phyloP scores from a whole-genome alignment of 495 filamentous ascomycete genomes.

The Penicillium bovifimosum region DNA sequence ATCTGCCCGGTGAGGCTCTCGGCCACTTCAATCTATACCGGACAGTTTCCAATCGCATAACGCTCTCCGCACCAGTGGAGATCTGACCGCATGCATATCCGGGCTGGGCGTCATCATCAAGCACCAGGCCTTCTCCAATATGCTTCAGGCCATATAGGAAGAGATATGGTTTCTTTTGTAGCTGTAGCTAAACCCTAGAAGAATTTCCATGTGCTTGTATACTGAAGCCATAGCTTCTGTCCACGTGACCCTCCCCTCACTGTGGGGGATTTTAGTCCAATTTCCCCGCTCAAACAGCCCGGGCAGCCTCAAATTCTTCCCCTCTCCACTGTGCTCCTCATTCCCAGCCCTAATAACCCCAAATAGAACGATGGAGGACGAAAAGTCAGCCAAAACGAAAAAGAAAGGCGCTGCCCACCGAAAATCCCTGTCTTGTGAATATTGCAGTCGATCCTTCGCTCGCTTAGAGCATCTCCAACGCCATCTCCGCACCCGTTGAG shows the following conservation, averaged over 20 bases:
- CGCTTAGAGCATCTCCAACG: constrained; percentile 50
- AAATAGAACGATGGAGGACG: constrained; percentile 37
- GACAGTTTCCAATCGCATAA: background rate
- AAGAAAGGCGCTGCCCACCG: constrained; percentile 42
- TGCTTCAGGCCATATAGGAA: background rate
- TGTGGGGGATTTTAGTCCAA: constrained; percentile 30
- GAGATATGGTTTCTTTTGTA: background rate
- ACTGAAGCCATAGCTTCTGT: background rate
- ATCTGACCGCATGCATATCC: constrained; percentile 2
- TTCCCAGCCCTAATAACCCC: constrained; percentile 31
- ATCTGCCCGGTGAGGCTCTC: background rate
- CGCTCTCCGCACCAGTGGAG: constrained; percentile 8
- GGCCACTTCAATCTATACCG: background rate
- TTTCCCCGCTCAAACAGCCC: constrained; percentile 27
- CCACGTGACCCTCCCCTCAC: constrained; percentile 35
- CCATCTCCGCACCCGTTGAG: constrained; percentile 52
- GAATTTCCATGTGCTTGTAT: background rate
- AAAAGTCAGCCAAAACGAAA: constrained; percentile 39
- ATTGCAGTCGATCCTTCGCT: constrained; percentile 47
- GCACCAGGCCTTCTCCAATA: background rate
- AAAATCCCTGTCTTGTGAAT: constrained; percentile 46
- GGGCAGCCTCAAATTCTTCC: constrained; percentile 27
- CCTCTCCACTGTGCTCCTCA: constrained; percentile 18
- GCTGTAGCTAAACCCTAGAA: background rate
- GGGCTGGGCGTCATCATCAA: background rate